phyloP scores from a whole-genome alignment of 345 rosid species.

The Eutrema heterophyllum region DNA sequence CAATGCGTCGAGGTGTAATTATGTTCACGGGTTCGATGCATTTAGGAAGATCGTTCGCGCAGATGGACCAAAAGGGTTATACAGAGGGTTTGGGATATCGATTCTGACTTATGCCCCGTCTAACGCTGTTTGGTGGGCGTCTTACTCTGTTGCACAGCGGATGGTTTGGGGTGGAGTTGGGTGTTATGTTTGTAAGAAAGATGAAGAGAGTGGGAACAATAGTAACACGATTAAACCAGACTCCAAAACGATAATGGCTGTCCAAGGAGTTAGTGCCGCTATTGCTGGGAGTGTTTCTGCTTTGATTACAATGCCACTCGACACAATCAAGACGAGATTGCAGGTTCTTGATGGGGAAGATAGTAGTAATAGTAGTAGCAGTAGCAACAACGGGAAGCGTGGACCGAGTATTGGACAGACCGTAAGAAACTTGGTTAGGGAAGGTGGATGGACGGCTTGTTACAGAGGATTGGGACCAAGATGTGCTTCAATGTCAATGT shows the following conservation, averaged over 20 bases:
- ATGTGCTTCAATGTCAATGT: slow-evolving; percentile 95
- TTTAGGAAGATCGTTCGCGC: slow-evolving; percentile 62
- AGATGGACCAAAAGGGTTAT: slow-evolving; percentile 79
- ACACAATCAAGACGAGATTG: slow-evolving; percentile 88
- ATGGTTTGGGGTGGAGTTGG: slow-evolving; percentile 57
- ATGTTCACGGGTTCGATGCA: slow-evolving; percentile 75
- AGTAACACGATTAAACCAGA: slow-evolving; percentile 45
- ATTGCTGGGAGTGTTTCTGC: slow-evolving; percentile 96
- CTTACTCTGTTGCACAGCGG: slow-evolving; percentile 75
- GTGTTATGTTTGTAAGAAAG: slow-evolving; percentile 46
- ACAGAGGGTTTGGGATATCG: slow-evolving; percentile 93
- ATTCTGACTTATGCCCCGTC: slow-evolving; percentile 94
- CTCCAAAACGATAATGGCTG: slow-evolving; percentile 68
- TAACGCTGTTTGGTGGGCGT: slow-evolving; percentile 96
- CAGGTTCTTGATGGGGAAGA: slow-evolving; percentile 84
- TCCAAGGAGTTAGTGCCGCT: slow-evolving; percentile 93
- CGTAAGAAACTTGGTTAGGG: slow-evolving; percentile 64
- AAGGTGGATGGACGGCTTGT: slow-evolving; percentile 95
- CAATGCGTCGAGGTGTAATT: slow-evolving; percentile 50
- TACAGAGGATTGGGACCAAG: slow-evolving; percentile 89
- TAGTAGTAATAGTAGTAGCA: slow-evolving; percentile 7
- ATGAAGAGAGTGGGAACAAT: slow-evolving; percentile 24
- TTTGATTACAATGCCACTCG: slow-evolving; percentile 87
- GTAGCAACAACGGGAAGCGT: slow-evolving; percentile 43
- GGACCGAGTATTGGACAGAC: slow-evolving; percentile 72